These are phyloP conservation scores for Cyphellophora europaea DNA, from an alignment of 2,329 filamentous ascomycete genomes.

Conservation along the genomic window DNA sequence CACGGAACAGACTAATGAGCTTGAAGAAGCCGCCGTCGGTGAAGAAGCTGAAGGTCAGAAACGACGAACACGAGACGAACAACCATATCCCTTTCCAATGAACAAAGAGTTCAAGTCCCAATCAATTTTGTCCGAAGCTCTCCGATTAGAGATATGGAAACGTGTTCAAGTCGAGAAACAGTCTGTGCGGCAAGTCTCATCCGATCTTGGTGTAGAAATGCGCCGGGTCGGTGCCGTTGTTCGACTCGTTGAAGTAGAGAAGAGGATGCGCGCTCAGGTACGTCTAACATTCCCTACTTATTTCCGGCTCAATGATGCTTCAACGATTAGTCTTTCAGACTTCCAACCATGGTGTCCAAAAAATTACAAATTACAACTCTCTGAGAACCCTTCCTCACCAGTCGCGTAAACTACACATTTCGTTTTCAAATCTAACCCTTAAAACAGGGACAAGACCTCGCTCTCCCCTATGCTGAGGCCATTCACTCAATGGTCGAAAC, in stretches of 20 bases:
- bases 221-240: slow-evolving; percentile 78
- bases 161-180: slow-evolving; percentile 57
- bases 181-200: slow-evolving; percentile 67
- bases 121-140: slow-evolving; percentile 61
- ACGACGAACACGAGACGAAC: slow-evolving; percentile 4
- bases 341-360: slow-evolving; percentile 60
- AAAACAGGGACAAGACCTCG: slow-evolving; percentile 67
- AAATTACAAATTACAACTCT: slow-evolving; percentile 68
- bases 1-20: not conserved
- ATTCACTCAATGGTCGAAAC: slow-evolving; percentile 72
- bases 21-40: not conserved
- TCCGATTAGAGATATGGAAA: slow-evolving; percentile 65
- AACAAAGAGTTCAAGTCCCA: slow-evolving; percentile 64
- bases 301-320: slow-evolving; percentile 52
- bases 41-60: not conserved
- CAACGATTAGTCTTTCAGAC: slow-evolving; percentile 99
- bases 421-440: not conserved
- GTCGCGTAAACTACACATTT: slow-evolving; percentile 12
- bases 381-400: slow-evolving; percentile 40
- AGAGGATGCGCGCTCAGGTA: slow-evolving; percentile 66
- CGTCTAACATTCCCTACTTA: slow-evolving; percentile 29
- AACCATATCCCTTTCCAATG: slow-evolving; percentile 57
- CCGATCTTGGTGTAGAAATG: slow-evolving; percentile 69
- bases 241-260: slow-evolving; percentile 76
- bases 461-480: slow-evolving; percentile 65